A percentile compares a stretch with the other conserved stretches of the same genome.
phyloP scores from a whole-genome alignment of 495 filamentous ascomycete genomes.

The Rostrohypoxylon terebratum region DNA sequence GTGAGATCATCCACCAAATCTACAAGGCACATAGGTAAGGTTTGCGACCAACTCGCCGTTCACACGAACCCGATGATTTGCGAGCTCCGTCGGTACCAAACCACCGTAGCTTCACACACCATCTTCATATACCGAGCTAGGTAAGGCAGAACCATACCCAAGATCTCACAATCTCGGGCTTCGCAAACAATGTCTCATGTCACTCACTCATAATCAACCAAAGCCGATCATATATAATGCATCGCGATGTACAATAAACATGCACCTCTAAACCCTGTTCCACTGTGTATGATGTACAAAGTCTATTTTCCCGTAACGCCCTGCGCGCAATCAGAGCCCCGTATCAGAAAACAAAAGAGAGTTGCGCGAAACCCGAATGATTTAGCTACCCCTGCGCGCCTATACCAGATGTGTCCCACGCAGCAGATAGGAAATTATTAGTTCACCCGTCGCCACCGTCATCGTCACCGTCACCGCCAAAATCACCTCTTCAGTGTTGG shows the following conservation, averaged over 20 bases:
- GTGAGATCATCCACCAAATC: background rate
- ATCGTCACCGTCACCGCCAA: too few relatives aligned
- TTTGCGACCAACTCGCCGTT: background rate
- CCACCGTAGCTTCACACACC: background rate
- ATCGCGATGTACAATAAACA: background rate
- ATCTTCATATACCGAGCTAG: background rate
- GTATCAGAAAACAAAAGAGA: slow-evolving; percentile 27
- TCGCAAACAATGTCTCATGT: background rate
- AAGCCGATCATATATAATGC: slow-evolving; percentile 7
- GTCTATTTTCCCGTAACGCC: slow-evolving; percentile 31
- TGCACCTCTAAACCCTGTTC: slow-evolving; percentile 21
- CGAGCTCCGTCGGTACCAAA: background rate
- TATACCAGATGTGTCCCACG: slow-evolving; percentile 15
- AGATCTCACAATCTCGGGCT: background rate
- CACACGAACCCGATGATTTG: background rate
- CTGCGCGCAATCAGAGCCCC: slow-evolving; percentile 24
- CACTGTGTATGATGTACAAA: slow-evolving; percentile 1
- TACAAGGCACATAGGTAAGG: background rate
- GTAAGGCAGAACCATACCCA: background rate
- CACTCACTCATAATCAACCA: background rate
- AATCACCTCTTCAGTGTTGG: background rate
- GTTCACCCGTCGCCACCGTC: too few relatives aligned
- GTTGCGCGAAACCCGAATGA: background rate
- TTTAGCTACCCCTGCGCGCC: background rate
- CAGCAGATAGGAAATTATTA: slow-evolving; percentile 18